phyloP scores from a whole-genome alignment of 2,329 filamentous ascomycete genomes.

The Colletotrichum ledebouriae region DNA sequence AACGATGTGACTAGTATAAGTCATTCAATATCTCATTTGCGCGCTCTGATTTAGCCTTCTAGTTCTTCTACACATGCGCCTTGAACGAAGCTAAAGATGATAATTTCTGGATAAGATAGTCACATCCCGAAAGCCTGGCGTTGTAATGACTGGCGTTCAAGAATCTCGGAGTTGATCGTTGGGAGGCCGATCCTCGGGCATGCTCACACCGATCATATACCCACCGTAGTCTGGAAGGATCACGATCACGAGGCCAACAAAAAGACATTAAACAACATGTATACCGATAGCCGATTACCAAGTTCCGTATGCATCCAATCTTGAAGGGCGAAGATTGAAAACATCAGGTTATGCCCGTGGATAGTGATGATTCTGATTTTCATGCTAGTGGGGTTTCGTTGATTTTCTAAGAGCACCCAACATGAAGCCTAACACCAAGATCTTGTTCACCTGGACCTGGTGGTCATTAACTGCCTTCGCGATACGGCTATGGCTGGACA shows the following conservation, averaged over 20 bases:
- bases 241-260: background rate
- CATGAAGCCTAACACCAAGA: background rate
- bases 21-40: no score
- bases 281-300: no score
- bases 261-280: background rate
- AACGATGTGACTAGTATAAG: no score
- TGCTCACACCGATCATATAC: background rate
- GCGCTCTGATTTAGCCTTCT: no score
- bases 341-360: no score
- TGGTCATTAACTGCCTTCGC: constrained; percentile 1
- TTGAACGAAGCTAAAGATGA: no score
- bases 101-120: background rate
- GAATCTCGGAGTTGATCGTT: background rate
- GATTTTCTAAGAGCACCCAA: background rate
- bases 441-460: background rate
- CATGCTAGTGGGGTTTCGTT: no score
- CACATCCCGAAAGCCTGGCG: background rate
- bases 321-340: background rate
- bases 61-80: no score
- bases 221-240: background rate
- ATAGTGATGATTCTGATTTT: no score
- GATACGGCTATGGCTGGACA: constrained; percentile 1
- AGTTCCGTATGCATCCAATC: no score
- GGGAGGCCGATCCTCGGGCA: background rate
- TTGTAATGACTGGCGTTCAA: background rate